A percentile compares a stretch with the other conserved stretches of the same genome.
Conservation (phyloP, 2,329 filamentous ascomycete species). For the Fusarium sp. region DNA sequence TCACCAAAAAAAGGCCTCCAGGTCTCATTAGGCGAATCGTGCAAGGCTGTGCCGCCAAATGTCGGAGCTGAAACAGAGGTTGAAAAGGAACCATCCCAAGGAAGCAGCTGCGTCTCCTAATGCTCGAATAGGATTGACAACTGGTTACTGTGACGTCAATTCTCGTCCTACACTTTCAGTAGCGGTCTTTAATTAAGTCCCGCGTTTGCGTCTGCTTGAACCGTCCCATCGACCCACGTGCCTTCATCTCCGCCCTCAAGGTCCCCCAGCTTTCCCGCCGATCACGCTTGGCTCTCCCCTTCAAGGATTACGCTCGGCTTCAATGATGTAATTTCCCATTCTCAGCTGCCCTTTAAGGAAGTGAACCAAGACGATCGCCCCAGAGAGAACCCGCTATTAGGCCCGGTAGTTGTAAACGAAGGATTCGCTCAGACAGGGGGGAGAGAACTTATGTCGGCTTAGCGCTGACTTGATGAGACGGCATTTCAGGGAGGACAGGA, state of each 20-base stretch:
- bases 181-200: neutral
- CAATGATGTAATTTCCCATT: slow-evolving; percentile 16
- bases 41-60: neutral
- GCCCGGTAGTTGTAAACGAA: neutral
- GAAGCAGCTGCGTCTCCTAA: neutral
- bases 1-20: neutral
- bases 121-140: neutral
- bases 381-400: neutral
- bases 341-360: neutral
- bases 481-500: neutral
- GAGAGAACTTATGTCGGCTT: neutral
- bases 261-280: neutral
- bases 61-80: neutral
- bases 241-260: neutral
- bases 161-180: neutral
- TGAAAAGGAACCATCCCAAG: neutral
- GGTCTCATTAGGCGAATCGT: neutral
- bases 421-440: slow-evolving; percentile 2
- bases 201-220: neutral
- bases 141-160: slow-evolving; percentile 11
- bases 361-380: neutral
- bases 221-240: slow-evolving; percentile 21
- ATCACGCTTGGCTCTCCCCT: slow-evolving; percentile 28
- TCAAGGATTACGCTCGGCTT: neutral
- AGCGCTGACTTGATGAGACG: neutral